phyloP scores from a whole-genome alignment of 2,329 filamentous ascomycete genomes.

The Rutstroemia sp. region DNA sequence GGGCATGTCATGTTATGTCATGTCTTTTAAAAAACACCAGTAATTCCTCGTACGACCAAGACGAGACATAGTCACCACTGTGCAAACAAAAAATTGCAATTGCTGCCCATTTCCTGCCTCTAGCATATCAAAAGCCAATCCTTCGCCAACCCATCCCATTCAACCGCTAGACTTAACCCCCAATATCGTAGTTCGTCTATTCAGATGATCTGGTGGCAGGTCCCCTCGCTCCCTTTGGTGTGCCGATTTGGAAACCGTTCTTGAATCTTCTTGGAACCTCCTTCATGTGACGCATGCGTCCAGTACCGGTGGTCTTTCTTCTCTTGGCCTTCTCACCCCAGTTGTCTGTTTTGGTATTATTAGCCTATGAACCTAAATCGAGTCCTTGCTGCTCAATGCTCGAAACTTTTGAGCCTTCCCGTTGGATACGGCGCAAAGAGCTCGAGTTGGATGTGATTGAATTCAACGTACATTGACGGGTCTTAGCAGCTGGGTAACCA shows the following conservation, averaged over 20 bases:
- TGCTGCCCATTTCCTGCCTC: constrained; percentile 4
- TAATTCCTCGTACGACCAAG: neutral
- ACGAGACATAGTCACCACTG: neutral
- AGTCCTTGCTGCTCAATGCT: too few relatives aligned
- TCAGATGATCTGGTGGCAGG: constrained; percentile 33
- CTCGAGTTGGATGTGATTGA: constrained; percentile 10
- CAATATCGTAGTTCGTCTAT: constrained; percentile 31
- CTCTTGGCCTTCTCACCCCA: constrained; percentile 99
- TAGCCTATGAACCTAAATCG: constrained; percentile 40
- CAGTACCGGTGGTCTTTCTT: constrained; percentile 98
- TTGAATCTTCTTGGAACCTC: constrained; percentile 86
- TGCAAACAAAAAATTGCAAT: constrained; percentile 6
- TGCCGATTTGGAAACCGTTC: constrained; percentile 94
- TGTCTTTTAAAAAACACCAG: neutral
- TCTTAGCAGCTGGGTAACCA: constrained; percentile 97
- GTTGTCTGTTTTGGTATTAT: constrained; percentile 71
- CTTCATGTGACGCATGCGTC: constrained; percentile 94
- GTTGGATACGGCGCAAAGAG: neutral
- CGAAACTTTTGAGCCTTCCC: too few relatives aligned
- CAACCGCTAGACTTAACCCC: constrained; percentile 29
- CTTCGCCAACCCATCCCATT: constrained; percentile 21
- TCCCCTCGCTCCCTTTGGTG: constrained; percentile 76
- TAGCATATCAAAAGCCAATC: constrained; percentile 7
- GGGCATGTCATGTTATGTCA: constrained; percentile 21
- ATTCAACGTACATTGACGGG: constrained; percentile 84